Evolutionary conservation across 352 stramenopile species (phyloP), one percentile per base, ranked within the genome.

Genomic region (Labyrinthula sp.): DNA sequence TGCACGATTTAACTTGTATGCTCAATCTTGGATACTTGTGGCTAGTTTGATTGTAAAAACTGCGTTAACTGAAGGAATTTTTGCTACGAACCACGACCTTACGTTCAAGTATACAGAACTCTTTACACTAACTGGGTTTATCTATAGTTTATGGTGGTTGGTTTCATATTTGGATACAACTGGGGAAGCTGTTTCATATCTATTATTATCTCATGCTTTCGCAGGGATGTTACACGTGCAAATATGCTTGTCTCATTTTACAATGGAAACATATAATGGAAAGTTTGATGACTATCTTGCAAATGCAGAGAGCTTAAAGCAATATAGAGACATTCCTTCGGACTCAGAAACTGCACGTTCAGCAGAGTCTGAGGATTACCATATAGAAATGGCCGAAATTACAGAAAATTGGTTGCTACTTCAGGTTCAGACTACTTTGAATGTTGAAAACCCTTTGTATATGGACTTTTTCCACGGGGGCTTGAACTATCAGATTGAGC

Each of bases 391-490:
- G n/a, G n/a, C n/a, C n/a, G n/a, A n/a, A n/a, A 57, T 22, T 22
- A 48, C 36, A 5, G 57, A 72, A 29, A 61, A 62, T 8, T 75
- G 47, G 57, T 61, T 74, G 25, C 37, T 21, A 23, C 64, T 63
- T 12, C 65, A 73, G 58, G 41, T 68, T 8, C 26, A 38, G 8
- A 75, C 69, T 1, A 74, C 65, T 2, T 56, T 78, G 40, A 64
- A 82, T 52, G 65, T 82, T 6, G 60, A 62, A 35, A 79, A 68
- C 52, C 54, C 56, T 3, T 38, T 36, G 8, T 78, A 58, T 38
- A 57, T 80, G 38, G 72, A 82, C 61, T 82, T 65, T 64, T 75
- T 81, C 40, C 72, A 82, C 35, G 66, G 67, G 8, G 72, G 72
- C 3, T 60, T 82, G 22, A 71, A 82, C 38, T 82, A 80, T 35